Base-by-base conservation (phyloP, 78 protist species). In the Monosiga brevicollis region DNA sequence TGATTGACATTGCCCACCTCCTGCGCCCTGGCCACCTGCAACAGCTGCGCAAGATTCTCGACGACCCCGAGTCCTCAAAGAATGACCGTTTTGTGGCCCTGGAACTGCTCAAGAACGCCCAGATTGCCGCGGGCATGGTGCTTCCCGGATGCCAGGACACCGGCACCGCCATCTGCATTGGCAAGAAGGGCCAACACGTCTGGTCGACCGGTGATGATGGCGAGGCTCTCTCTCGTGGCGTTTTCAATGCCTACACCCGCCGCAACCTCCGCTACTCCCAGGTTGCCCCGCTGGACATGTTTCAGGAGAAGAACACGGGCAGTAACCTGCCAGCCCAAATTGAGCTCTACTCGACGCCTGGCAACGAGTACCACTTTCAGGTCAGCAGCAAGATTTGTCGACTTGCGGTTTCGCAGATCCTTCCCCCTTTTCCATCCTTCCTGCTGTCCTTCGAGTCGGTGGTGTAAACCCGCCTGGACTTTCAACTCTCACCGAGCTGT, bases 321-420 rank as follows among this genome's bases (percentile, higher is more conserved):
- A 42, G 70, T 79, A 94, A 94, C 89, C 86, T 94, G n/a, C 97
- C 97, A 0, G 97, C 95, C 23, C 93, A 92, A 87, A 79, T 94
- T 71, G 96, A 94, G 42, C 11, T 94, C 37, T 80, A 42, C 78
- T 87, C 95, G 23, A 81, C 87, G 37, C 36, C 54, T 42, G 94
- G 94, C 78, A 32, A 32, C 76, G 82, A 79, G 83, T 94, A 94
- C 89, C 25, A 85, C 62, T 88, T 94, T 34, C 76, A 38, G 49
- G 62, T 49, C 29, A 49, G 6, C 62, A 49, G 29, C 6, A 49
- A 15, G 29, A 49, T 49, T 6, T 49, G 62, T 49, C 29, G 6
- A 15, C 15, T 6, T 49, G 62, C 15, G 62, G 6, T 6, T 49
- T 6, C 62, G 15, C 15, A 49, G 62, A 6, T 49, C 29, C 29